These are phyloP conservation scores for Rubus parviflorus DNA, from an alignment of 306 rosid genomes.

Conservation along the genomic window DNA sequence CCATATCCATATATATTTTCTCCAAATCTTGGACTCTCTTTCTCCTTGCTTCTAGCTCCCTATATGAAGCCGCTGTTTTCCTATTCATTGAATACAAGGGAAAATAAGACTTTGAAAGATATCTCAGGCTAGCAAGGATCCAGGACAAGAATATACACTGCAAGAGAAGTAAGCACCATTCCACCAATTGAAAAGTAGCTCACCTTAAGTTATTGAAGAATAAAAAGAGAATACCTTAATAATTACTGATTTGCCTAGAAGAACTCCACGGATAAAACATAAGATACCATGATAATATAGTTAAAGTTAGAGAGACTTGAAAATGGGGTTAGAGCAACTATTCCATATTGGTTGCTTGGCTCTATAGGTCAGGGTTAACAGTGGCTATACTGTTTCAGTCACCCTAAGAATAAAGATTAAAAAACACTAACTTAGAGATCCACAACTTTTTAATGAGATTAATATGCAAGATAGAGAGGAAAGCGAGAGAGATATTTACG, in stretches of 20 bases:
- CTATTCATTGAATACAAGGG: constrained; percentile 28
- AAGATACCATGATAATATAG: not conserved
- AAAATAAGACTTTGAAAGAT: not conserved
- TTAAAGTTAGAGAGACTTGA: no score
- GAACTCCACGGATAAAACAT: not conserved
- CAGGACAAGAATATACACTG: not conserved
- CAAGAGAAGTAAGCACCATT: not conserved
- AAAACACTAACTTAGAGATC: no score
- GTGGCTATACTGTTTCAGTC: no score
- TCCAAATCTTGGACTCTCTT: constrained; percentile 56
- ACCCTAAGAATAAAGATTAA: no score
- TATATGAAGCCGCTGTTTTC: constrained; percentile 57
- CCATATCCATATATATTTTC: constrained; percentile 71
- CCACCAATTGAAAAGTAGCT: not conserved
- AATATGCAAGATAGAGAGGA: no score
- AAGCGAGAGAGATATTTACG: no score
- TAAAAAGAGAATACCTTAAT: not conserved
- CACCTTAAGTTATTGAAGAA: not conserved
- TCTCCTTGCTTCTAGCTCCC: constrained; percentile 67
- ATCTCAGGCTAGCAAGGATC: not conserved
- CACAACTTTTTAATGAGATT: no score
- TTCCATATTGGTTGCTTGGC: no score
- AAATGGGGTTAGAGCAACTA: no score
- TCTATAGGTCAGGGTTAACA: no score
- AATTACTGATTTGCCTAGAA: not conserved